Evolutionary conservation across 345 rosid species (phyloP).

Genomic region (Theobroma cacao): DNA sequence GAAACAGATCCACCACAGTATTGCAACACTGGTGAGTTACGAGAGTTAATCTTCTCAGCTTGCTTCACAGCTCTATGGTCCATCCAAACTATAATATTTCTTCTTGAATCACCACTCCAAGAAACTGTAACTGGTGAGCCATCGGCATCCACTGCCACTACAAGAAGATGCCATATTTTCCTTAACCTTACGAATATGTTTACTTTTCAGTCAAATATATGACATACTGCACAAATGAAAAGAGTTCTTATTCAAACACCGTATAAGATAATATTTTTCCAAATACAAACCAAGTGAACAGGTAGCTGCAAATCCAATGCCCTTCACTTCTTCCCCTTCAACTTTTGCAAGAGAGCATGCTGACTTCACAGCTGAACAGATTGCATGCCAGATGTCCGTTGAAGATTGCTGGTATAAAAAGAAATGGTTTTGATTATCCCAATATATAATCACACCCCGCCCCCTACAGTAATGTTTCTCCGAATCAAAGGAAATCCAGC

Average conservation of each 20-base stretch:
- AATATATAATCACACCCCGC: background rate
- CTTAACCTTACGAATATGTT: background rate
- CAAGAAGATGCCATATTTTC: constrained; percentile 15
- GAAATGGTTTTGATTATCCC: background rate
- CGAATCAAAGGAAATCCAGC: background rate
- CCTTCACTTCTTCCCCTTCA: constrained; percentile 61
- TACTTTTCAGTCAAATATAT: background rate
- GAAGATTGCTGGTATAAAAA: constrained; percentile 81
- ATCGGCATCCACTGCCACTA: constrained; percentile 96
- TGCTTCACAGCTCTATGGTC: constrained; percentile 96
- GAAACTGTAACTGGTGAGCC: constrained; percentile 97
- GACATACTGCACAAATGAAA: background rate
- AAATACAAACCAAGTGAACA: constrained; percentile 86
- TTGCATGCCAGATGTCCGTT: constrained; percentile 95
- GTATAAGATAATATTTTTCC: background rate
- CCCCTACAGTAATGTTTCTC: background rate
- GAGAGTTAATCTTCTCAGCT: constrained; percentile 87
- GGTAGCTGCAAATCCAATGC: constrained; percentile 90
- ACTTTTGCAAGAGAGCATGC: constrained; percentile 76
- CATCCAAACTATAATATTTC: constrained; percentile 96
- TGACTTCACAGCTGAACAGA: constrained; percentile 80
- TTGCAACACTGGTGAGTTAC: constrained; percentile 71
- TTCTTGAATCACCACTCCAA: constrained; percentile 94
- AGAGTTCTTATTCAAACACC: background rate
- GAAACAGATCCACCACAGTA: constrained; percentile 93